A percentile compares a stretch with the other conserved stretches of the same genome.
These are phyloP conservation scores for Eimeria maxima DNA, from an alignment of 169 alveolate species.

Conservation along the genomic window DNA sequence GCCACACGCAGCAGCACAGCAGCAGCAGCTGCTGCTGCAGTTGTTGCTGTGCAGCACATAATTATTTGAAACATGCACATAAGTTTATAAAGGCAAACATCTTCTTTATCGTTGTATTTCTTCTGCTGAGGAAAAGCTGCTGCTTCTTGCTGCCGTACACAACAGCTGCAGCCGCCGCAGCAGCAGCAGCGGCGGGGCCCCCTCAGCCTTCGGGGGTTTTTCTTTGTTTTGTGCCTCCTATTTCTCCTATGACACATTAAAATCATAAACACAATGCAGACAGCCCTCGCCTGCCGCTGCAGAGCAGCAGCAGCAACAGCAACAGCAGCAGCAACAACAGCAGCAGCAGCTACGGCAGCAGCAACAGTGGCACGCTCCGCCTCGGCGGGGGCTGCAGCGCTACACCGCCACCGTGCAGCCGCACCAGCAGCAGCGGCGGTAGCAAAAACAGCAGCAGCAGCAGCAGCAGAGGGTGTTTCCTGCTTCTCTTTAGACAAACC, in stretches of 20 bases:
- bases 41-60: background rate
- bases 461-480: background rate
- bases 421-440: background rate
- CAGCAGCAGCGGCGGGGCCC: background rate
- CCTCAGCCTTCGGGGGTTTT: background rate
- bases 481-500: background rate
- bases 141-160: background rate
- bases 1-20: background rate
- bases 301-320: conserved; percentile 21
- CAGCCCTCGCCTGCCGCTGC: background rate
- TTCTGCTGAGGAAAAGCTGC: background rate
- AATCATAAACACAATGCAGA: background rate
- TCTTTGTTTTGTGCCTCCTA: background rate
- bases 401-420: background rate
- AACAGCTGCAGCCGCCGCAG: too few species aligned
- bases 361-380: background rate
- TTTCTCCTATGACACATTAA: background rate
- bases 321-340: background rate
- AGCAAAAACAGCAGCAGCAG: background rate
- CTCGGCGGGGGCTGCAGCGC: background rate
- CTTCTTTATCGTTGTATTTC: background rate
- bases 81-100: background rate
- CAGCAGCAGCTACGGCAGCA: background rate
- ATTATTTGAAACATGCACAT: background rate
- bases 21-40: background rate